These are phyloP conservation scores for Allomyces macrogynus DNA, from an alignment of 192 early-diverging fungal species.

Conservation along the genomic window DNA sequence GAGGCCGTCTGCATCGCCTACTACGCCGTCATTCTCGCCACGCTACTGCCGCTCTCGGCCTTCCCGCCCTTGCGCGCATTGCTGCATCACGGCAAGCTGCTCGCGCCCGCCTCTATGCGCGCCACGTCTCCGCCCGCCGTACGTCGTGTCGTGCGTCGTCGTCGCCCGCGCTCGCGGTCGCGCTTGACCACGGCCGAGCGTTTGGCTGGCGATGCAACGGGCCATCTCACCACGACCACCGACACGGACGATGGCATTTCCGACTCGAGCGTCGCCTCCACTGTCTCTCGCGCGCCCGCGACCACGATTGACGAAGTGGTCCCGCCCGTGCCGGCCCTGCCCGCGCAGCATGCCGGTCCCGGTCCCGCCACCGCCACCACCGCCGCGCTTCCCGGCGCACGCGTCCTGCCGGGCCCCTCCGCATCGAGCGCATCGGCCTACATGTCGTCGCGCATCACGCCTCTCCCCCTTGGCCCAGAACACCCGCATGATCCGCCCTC, in stretches of 20 bases:
- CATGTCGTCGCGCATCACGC: too few species aligned
- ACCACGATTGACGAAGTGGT: background rate
- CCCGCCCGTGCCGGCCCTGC: background rate
- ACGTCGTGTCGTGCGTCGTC: background rate
- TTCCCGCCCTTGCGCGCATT: background rate
- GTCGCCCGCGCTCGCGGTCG: too few species aligned
- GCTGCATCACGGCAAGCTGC: background rate
- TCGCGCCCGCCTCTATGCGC: background rate
- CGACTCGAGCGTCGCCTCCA: background rate
- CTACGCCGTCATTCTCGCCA: background rate
- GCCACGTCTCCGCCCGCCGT: background rate
- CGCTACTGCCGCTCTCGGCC: background rate
- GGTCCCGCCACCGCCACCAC: background rate
- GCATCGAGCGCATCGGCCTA: too few species aligned
- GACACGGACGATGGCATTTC: background rate
- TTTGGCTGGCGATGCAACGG: background rate
- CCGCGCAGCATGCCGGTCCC: background rate
- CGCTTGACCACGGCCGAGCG: too few species aligned
- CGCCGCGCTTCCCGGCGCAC: background rate
- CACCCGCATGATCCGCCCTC: too few species aligned
- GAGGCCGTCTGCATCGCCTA: background rate
- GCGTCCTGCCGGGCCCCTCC: too few species aligned
- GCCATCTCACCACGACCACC: background rate
- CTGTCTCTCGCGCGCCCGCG: background rate
- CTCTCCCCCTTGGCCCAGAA: too few species aligned